These are phyloP conservation scores for Phallus indusiatus DNA, from an alignment of 768 basidiomycete genomes.

Conservation along the genomic window DNA sequence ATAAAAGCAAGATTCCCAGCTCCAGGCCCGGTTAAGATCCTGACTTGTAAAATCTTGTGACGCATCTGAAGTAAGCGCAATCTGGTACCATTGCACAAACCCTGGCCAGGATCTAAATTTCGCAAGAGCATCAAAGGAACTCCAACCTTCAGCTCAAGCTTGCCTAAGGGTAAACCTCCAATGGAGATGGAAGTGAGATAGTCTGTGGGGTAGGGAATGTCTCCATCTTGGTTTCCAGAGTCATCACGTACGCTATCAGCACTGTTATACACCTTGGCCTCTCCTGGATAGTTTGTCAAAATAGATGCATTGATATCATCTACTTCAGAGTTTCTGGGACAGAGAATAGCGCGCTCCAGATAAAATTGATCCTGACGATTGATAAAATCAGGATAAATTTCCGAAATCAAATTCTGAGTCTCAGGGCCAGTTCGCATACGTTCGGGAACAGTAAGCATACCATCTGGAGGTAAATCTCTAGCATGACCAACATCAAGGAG, in stretches of 20 bases:
- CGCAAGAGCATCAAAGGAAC: constrained; percentile 31
- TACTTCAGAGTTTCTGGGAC: constrained; percentile 27
- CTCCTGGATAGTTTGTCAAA: constrained; percentile 16
- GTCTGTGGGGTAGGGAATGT: constrained; percentile 24
- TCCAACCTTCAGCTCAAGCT: constrained; percentile 21
- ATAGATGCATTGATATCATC: constrained; percentile 21
- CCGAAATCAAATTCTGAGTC: constrained; percentile 18
- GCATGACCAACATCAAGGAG: constrained; percentile 30
- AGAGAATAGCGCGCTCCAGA: constrained; percentile 26
- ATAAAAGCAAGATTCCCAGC: neutral
- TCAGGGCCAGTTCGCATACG: constrained; percentile 20
- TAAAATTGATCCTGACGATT: neutral
- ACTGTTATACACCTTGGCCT: constrained; percentile 13
- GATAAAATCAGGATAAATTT: constrained; percentile 19
- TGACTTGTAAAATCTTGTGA: neutral
- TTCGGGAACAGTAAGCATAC: constrained; percentile 17
- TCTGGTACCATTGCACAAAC: neutral
- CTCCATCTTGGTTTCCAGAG: constrained; percentile 14
- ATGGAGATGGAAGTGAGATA: constrained; percentile 29
- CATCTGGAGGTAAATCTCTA: constrained; percentile 13
- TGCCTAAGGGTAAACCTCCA: constrained; percentile 30
- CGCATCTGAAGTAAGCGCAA: neutral
- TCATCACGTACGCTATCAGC: constrained; percentile 17
- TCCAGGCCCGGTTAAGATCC: neutral
- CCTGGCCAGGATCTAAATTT: constrained; percentile 28